Base-by-base conservation (phyloP, 2,329 filamentous ascomycete species). In the Ceratocystis lukuohia region DNA sequence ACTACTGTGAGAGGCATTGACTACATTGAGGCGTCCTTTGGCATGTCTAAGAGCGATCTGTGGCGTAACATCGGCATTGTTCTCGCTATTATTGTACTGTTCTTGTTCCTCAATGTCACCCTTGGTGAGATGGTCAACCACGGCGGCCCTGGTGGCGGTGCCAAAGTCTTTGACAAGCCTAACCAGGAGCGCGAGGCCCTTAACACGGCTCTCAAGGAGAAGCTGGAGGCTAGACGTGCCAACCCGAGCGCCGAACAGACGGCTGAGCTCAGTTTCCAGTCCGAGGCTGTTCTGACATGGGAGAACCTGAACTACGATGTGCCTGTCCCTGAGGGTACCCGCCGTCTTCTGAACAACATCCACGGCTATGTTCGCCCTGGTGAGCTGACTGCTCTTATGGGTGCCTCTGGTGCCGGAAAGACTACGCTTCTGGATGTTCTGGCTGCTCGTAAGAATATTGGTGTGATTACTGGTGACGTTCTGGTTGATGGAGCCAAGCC, bases 1-100 rank as follows among this genome's bases (percentile, higher is more conserved):
- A 75, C 79, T 1, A 72, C 79, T 8, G 83, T 96, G 0, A 80
- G 81, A 0, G 91, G 91, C 2, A 76, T 77, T 0, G 81, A 80
- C 15, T 96, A 96, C 73, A 83, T 96, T 68, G 78, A 81, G 0
- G 75, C 84, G 25, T 84, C 80, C 0, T 96, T 89, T 74, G 80
- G 81, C 0, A 95, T 92, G 76, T 74, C 78, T 12, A 80, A 82
- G 0, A 76, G 77, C 0, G 83, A 93, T 64, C 78, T 94, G 0
- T 95, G 91, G 91, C 82, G 89, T 53, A 91, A 94, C 75, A 89
- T 88, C 74, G 89, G 88, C 1, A 94, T 96, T 69, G 85, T 95
- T 68, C 73, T 91, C 10, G 85, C 80, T 1, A 82, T 95, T 69
- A 89, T 95, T 65, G 75, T 87, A 50, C 84, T 85, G 68, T 96